Evolutionary conservation across 768 basidiomycete genomes (phyloP).

Genomic region (Russula compacta): DNA sequence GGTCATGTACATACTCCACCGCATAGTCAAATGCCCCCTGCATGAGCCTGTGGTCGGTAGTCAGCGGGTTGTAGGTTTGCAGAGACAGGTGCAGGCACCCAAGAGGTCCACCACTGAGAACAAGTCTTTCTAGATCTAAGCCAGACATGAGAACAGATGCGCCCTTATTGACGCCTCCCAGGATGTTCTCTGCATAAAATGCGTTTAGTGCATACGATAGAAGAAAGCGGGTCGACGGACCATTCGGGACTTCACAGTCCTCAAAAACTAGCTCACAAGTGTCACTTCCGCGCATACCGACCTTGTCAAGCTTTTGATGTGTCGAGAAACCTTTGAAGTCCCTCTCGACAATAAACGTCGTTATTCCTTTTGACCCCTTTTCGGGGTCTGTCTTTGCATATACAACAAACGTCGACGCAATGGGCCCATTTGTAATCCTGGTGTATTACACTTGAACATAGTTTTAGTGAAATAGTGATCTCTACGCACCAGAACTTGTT

Average conservation of each 20-base stretch:
- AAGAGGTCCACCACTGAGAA: constrained; percentile 85
- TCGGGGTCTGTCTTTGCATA: constrained; percentile 84
- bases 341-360: constrained; percentile 83
- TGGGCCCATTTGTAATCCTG: constrained; percentile 94
- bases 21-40: constrained; percentile 88
- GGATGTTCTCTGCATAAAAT: constrained; percentile 57
- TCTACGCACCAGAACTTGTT: constrained; percentile 81
- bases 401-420: constrained; percentile 83
- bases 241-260: constrained; percentile 80
- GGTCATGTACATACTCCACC: constrained; percentile 84
- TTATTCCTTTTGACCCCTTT: constrained; percentile 80
- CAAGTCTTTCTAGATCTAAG: constrained; percentile 83
- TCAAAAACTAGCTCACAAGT: constrained; percentile 93
- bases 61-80: neutral
- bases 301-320: constrained; percentile 86
- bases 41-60: constrained; percentile 53
- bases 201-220: neutral
- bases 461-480: neutral
- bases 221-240: constrained; percentile 31
- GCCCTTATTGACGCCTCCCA: constrained; percentile 72
- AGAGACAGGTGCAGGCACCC: constrained; percentile 41
- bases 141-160: constrained; percentile 91
- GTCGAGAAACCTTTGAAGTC: constrained; percentile 80
- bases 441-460: neutral
- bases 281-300: constrained; percentile 94